A percentile compares a stretch with the other conserved stretches of the same genome.
Evolutionary conservation across 2,329 filamentous ascomycete genomes (phyloP).

Genomic region (Colletotrichum euphorbiae): DNA sequence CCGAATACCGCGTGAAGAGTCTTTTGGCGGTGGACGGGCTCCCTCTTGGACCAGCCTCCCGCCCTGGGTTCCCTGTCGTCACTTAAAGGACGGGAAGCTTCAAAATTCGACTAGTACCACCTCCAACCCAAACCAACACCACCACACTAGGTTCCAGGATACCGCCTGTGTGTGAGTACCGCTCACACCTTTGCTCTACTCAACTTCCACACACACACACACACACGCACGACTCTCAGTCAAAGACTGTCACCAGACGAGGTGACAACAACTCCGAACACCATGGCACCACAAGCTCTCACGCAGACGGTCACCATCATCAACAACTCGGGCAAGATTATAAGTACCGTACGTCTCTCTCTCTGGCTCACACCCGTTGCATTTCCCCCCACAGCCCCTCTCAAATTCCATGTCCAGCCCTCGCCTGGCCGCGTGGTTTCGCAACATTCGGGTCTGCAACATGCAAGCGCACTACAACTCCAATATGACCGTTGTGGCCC

Average conservation of each 20-base stretch:
- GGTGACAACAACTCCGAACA: constrained; percentile 16
- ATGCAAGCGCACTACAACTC: constrained; percentile 25
- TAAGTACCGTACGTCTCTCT: constrained; percentile 77
- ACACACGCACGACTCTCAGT: constrained; percentile 3
- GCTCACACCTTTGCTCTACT: constrained; percentile 13
- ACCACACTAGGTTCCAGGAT: constrained; percentile 32
- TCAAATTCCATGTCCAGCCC: constrained; percentile 23
- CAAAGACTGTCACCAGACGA: neutral
- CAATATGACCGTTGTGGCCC: constrained; percentile 1
- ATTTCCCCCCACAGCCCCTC: constrained; percentile 33
- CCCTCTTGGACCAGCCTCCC: constrained; percentile 35
- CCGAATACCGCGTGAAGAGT: constrained; percentile 14
- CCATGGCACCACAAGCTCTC: constrained; percentile 51
- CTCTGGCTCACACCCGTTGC: constrained; percentile 23
- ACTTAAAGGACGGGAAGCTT: constrained; percentile 30
- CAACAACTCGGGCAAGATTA: constrained; percentile 90
- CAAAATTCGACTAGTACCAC: constrained; percentile 29
- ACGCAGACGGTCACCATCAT: constrained; percentile 87
- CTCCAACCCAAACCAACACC: constrained; percentile 1
- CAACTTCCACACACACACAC: neutral
- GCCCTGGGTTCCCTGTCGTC: constrained; percentile 29
- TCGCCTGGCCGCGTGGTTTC: constrained; percentile 7
- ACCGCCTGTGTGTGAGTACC: constrained; percentile 33
- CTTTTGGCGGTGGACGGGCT: constrained; percentile 34
- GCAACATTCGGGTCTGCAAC: constrained; percentile 22